Evolutionary conservation across 129 eudicot species (phyloP), one percentile per base, ranked within the genome.

Genomic region (Artemisia tridentata): DNA sequence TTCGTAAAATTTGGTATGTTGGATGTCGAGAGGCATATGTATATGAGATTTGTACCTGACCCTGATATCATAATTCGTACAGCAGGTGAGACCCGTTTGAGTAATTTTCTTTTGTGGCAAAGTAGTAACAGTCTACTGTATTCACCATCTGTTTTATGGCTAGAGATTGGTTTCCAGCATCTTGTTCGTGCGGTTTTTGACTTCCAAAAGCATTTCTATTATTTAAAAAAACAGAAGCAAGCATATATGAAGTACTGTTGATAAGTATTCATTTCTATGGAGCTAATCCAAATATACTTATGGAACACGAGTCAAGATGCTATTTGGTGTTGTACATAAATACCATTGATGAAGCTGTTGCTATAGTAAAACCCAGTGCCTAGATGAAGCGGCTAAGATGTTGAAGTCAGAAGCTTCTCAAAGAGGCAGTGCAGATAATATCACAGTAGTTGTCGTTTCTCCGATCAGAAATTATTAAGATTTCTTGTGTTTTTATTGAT

Each of bases 281-380:
- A 38, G 45, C 45, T 38, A 38, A 38, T 38, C 45, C 45, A 38
- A 38, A 38, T 38, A 6, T 38, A 38, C 10, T 38, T 38, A 2
- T 38, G 2, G 45, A 38, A 7, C 45, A 38, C 45, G 10, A 31
- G 45, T 38, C 45, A 38, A 7, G 45, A 38, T 38, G 41, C 89
- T 89, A 55, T 92, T 96, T 95, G 98, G 89, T 50, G 98, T 89
- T 15, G 98, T 92, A 38, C 45, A 38, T 38, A 38, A 38, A 38
- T 56, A 83, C 95, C 4, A 92, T 89, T 76, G 98, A 92, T 78
- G 98, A 92, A 72, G 98, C 96, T 38, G 98, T 92, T 48, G 82
- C 78, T 2, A 86, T 92, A 85, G 86, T 84, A 38, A 86, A 79
- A 67, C 45, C 86, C 90, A 17, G 71, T 86, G 84, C 63, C 83